A percentile compares a stretch with the other conserved stretches of the same genome.
Conservation (phyloP, 305 asterid genomes). For the Fraxinus ornus region DNA sequence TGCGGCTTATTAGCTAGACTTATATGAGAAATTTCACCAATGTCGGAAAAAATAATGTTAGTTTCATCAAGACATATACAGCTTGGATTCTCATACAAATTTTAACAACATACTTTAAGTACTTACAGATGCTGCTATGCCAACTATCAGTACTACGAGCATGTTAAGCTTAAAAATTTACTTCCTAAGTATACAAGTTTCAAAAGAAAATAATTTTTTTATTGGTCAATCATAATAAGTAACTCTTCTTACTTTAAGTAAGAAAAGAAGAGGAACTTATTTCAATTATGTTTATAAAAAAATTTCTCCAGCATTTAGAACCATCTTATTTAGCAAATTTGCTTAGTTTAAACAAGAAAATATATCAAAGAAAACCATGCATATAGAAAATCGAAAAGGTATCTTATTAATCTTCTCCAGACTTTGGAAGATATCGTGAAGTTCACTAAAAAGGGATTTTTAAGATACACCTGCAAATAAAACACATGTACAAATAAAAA, state of each 20-base stretch:
- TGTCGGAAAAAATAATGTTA: background rate
- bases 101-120: no score
- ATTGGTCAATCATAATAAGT: no score
- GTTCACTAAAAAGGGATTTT: background rate
- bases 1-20: background rate
- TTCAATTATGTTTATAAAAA: background rate
- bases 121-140: background rate
- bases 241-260: background rate
- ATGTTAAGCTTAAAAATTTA: no score
- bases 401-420: background rate
- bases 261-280: background rate
- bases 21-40: background rate
- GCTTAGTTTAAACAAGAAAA: background rate
- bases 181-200: background rate
- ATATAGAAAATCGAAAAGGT: background rate
- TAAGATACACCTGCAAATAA: background rate
- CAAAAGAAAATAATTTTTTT: background rate
- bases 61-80: no score
- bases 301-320: background rate
- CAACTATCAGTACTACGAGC: background rate
- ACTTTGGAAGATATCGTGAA: background rate
- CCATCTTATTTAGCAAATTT: background rate
- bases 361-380: background rate
- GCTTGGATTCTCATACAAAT: no score
- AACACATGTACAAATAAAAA: background rate